Percentiles rank a stretch among this genome's conserved stretches.
Conservation (phyloP, 202 grass and related monocot genomes). For the Setaria viridis region DNA sequence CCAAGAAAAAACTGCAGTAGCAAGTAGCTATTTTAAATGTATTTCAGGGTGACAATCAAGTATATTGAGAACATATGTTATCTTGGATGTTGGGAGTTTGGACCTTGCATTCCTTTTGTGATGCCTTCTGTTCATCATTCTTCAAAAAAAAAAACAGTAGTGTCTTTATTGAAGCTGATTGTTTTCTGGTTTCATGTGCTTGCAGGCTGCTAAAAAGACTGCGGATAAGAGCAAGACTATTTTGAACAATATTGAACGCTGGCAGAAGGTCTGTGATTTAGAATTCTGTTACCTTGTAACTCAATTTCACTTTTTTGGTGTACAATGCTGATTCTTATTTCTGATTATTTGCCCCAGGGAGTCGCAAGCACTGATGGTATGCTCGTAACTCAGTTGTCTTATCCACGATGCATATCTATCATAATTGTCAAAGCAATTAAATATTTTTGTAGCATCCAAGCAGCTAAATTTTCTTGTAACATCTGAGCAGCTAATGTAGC, state of each 20-base stretch:
- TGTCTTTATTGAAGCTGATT: constrained; percentile 18
- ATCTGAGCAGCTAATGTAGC: constrained; percentile 19
- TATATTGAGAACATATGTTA: constrained; percentile 4
- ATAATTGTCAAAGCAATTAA: constrained; percentile 15
- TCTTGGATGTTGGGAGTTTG: background rate
- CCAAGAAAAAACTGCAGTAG: background rate
- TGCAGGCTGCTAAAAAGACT: constrained; percentile 96
- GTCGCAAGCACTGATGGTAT: constrained; percentile 92
- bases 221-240: constrained; percentile 72
- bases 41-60: background rate
- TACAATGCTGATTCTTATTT: constrained; percentile 44
- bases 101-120: constrained; percentile 8
- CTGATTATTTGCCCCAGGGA: constrained; percentile 73
- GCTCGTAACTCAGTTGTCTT: constrained; percentile 43
- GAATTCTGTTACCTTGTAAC: constrained; percentile 35
- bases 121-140: constrained; percentile 17
- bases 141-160: background rate
- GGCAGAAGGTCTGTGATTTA: constrained; percentile 89
- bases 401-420: constrained; percentile 15
- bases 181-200: constrained; percentile 24
- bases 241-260: constrained; percentile 93
- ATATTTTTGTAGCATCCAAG: constrained; percentile 18
- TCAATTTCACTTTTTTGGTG: constrained; percentile 12
- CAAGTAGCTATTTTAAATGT: constrained; percentile 1
- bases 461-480: constrained; percentile 11